Evolutionary conservation across 495 filamentous ascomycete genomes (phyloP).

Genomic region (Aspergillus cristatus): DNA sequence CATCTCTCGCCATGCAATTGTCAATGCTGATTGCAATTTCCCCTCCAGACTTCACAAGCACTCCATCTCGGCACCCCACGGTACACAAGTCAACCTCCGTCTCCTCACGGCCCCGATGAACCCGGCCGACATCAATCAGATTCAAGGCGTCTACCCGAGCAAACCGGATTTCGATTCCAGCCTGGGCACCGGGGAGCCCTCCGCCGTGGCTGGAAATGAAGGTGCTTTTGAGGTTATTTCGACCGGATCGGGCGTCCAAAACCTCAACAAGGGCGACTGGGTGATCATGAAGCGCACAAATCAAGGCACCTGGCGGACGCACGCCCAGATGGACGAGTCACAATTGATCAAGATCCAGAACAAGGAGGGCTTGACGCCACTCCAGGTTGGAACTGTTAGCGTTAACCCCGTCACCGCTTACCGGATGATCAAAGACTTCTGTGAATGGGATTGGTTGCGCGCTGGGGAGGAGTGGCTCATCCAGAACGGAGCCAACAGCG

Average conservation of each 20-base stretch:
- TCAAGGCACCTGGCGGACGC: slow-evolving; percentile 90
- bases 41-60: slow-evolving; percentile 69
- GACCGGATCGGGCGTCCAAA: slow-evolving; percentile 48
- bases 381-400: slow-evolving; percentile 74
- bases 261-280: slow-evolving; percentile 69
- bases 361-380: slow-evolving; percentile 53
- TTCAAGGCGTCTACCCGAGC: slow-evolving; percentile 92
- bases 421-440: slow-evolving; percentile 83
- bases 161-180: slow-evolving; percentile 62
- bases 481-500: slow-evolving; percentile 93
- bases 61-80: slow-evolving; percentile 64
- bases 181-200: slow-evolving; percentile 64
- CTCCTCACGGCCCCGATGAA: slow-evolving; percentile 89
- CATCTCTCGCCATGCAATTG: no score
- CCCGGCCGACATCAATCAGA: slow-evolving; percentile 92
- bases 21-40: no score
- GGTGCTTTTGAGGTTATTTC: slow-evolving; percentile 78
- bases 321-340: slow-evolving; percentile 60
- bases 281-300: slow-evolving; percentile 73
- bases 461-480: slow-evolving; percentile 68
- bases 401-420: slow-evolving; percentile 94
- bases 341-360: slow-evolving; percentile 58
- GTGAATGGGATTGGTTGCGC: slow-evolving; percentile 43
- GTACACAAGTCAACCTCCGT: slow-evolving; percentile 53
- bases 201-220: slow-evolving; percentile 80